Evolutionary conservation across 176 grass and related monocot genomes (phyloP).

Genomic region (bread wheat (Triticum aestivum)): IWGSC_CS_RefSeq_v2.1 NC_057798.1:723474975-723475474

Average conservation of each 20-base stretch:
- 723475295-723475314: conserved; percentile 64
- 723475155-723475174: conserved; percentile 83
- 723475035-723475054: conserved; percentile 27
- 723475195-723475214: conserved; percentile 81
- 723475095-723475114: conserved; percentile 69
- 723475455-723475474: conserved; percentile 58
- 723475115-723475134: conserved; percentile 94
- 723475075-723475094: conserved; percentile 48
- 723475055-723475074: conserved; percentile 65
- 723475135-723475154: conserved; percentile 51
- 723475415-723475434: conserved; percentile 58
- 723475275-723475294: conserved; percentile 72
- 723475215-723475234: conserved; percentile 61
- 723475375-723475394: conserved; percentile 58
- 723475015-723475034: background rate
- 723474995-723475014: background rate
- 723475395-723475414: conserved; percentile 58
- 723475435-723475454: conserved; percentile 43
- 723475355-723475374: conserved; percentile 62
- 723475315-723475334: conserved; percentile 39
- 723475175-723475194: conserved; percentile 72
- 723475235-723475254: conserved; percentile 92
- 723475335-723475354: conserved; percentile 50
- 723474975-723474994: conserved; percentile 9
- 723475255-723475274: conserved; percentile 95